Conservation (phyloP, 495 filamentous ascomycete species). For the Penicillium turbatum region DNA sequence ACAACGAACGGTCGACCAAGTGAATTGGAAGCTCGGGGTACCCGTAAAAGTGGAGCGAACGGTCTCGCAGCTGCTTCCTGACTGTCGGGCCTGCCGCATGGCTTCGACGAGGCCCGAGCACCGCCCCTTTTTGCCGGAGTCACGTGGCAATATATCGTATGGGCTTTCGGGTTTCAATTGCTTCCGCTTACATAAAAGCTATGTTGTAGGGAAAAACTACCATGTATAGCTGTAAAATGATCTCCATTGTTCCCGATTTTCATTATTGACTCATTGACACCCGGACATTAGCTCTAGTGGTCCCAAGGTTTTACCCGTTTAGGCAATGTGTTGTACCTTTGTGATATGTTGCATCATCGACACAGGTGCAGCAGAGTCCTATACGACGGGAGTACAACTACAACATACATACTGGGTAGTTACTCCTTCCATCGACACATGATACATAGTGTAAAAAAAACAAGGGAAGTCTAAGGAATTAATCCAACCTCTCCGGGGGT, state of each 20-base stretch:
- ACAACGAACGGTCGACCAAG: no score
- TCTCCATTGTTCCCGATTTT: not conserved
- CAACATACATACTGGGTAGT: no score
- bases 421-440: not conserved
- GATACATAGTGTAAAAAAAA: no score
- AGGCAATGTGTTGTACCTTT: not conserved
- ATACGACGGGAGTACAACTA: not conserved
- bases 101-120: conserved; percentile 4
- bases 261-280: not conserved
- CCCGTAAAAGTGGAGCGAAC: conserved; percentile 36
- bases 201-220: not conserved
- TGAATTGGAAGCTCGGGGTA: not conserved
- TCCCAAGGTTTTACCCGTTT: not conserved
- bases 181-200: not conserved
- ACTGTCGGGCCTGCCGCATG: conserved; percentile 35
- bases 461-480: not conserved
- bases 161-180: not conserved
- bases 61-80: conserved; percentile 42
- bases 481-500: not conserved
- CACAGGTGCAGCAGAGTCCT: not conserved
- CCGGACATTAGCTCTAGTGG: not conserved
- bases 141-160: not conserved
- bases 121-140: conserved; percentile 2
- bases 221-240: not conserved
- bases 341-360: not conserved